Evolutionary conservation across 352 stramenopile species (phyloP).

Genomic region (Pythium dissotocum): DNA sequence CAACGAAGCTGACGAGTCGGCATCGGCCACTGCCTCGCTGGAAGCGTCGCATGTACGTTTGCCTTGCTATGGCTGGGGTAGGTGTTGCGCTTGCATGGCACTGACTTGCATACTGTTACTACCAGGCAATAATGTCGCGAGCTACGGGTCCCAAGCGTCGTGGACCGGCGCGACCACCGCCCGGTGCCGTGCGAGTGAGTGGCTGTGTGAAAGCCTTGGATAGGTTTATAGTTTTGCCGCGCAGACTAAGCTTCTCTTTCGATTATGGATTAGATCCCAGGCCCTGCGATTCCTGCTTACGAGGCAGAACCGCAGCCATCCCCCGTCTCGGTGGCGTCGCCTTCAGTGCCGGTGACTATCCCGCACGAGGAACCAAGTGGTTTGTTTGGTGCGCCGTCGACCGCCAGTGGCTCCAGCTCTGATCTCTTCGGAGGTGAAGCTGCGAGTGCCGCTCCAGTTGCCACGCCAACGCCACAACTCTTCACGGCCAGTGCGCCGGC

Average conservation of each 20-base stretch:
- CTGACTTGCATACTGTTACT: background rate
- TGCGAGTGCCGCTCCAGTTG: background rate
- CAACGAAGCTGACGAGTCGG: conserved; percentile 26
- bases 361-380: background rate
- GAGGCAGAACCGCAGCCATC: background rate
- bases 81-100: background rate
- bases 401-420: conserved; percentile 5
- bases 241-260: background rate
- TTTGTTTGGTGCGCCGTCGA: conserved; percentile 16
- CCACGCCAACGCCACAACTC: background rate
- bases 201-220: conserved; percentile 22
- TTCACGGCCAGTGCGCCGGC: background rate
- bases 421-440: conserved; percentile 10
- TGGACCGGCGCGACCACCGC: conserved; percentile 60
- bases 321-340: background rate
- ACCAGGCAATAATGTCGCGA: conserved; percentile 73
- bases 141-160: conserved; percentile 76
- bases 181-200: conserved; percentile 64
- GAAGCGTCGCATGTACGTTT: conserved; percentile 68
- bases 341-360: background rate
- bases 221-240: too few relatives aligned
- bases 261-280: background rate
- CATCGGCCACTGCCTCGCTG: conserved; percentile 30
- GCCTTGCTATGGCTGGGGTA: background rate
- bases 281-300: background rate